Evolutionary conservation across 345 rosid species (phyloP).

Genomic region (Litchi chinensis): DNA sequence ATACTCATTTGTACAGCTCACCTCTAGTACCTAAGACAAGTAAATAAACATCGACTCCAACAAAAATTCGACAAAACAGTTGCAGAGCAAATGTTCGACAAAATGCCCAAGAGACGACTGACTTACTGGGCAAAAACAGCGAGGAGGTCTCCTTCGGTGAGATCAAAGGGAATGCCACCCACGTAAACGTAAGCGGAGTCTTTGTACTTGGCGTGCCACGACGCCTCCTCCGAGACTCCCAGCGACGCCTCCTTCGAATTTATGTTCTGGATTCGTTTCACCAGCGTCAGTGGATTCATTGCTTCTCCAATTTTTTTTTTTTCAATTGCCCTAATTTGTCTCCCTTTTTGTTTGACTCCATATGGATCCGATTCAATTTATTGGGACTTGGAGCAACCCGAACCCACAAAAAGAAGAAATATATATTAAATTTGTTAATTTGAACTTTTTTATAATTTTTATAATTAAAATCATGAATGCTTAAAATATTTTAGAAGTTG

Average conservation of each 20-base stretch:
- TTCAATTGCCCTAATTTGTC: background rate
- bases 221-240: conserved; percentile 85
- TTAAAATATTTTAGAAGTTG: too few species aligned
- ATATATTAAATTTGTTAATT: too few species aligned
- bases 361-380: too few species aligned
- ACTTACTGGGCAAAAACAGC: conserved; percentile 89
- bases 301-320: background rate
- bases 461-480: too few species aligned
- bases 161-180: conserved; percentile 89
- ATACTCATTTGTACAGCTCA: background rate
- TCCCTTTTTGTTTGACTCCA: too few species aligned
- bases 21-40: background rate
- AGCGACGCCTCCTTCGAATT: conserved; percentile 75
- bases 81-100: background rate
- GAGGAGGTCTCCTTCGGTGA: conserved; percentile 96
- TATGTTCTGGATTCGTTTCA: conserved; percentile 76
- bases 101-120: background rate
- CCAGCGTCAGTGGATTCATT: conserved; percentile 86
- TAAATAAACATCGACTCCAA: background rate
- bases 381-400: too few species aligned
- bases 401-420: too few species aligned
- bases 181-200: conserved; percentile 78
- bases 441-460: too few species aligned
- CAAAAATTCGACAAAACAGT: background rate
- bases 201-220: conserved; percentile 95